phyloP scores from a whole-genome alignment of 1,284 basidiomycete species.

The Boletellus sp. region DNA sequence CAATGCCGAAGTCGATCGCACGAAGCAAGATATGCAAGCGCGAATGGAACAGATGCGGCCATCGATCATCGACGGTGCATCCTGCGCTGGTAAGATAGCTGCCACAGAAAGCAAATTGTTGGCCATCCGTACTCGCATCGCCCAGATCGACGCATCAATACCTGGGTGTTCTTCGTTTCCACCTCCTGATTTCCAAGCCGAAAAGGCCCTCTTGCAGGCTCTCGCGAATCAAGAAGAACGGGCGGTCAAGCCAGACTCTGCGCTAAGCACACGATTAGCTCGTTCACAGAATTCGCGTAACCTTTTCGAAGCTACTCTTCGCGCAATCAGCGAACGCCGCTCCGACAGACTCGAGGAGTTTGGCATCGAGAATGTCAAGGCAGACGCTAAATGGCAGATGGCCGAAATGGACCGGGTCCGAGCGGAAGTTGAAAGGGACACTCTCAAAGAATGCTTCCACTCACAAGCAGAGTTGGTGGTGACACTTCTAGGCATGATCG shows the following conservation, averaged over 20 bases:
- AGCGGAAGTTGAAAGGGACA: conserved; percentile 66
- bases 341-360: conserved; percentile 79
- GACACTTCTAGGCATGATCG: conserved; percentile 73
- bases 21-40: conserved; percentile 63
- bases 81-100: conserved; percentile 68
- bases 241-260: conserved; percentile 56
- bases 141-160: conserved; percentile 54
- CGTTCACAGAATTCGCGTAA: conserved; percentile 72
- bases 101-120: conserved; percentile 72
- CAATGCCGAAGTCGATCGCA: conserved; percentile 62
- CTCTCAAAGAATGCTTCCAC: conserved; percentile 59
- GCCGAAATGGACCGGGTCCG: conserved; percentile 72
- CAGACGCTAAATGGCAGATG: conserved; percentile 64
- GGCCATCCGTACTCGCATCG: conserved; percentile 64
- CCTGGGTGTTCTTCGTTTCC: conserved; percentile 34
- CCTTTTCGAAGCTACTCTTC: conserved; percentile 82
- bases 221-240: conserved; percentile 73
- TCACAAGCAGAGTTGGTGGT: conserved; percentile 70
- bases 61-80: conserved; percentile 75
- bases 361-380: conserved; percentile 66
- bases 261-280: conserved; percentile 57
- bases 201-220: conserved; percentile 66
- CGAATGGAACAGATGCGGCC: conserved; percentile 67
- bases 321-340: conserved; percentile 73
- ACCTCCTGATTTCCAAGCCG: conserved; percentile 66